phyloP scores from a whole-genome alignment of 805 yeast species.

The Wickerhamomyces subpelliculosus region DNA sequence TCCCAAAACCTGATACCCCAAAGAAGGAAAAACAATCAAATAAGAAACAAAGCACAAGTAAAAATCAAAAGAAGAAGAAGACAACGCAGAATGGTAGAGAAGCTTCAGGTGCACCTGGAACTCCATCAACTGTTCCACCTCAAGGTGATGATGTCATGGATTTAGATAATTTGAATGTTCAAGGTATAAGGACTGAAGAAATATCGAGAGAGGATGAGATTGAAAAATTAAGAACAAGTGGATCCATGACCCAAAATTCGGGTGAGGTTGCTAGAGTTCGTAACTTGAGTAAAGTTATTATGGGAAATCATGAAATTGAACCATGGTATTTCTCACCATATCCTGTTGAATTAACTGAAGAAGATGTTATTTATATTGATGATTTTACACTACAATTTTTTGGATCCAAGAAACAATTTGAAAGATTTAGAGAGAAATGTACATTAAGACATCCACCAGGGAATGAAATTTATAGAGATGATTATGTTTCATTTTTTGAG shows the following conservation, averaged over 20 bases:
- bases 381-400: conserved; percentile 87
- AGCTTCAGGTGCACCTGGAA: conserved; percentile 22
- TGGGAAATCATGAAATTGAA: conserved; percentile 89
- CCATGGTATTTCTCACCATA: conserved; percentile 99
- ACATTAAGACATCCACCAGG: conserved; percentile 97
- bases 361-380: conserved; percentile 82
- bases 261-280: conserved; percentile 87
- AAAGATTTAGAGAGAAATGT: conserved; percentile 82
- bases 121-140: conserved; percentile 10
- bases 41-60: conserved; percentile 21
- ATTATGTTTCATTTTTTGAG: conserved; percentile 89
- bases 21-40: conserved; percentile 31
- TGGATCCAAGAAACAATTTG: conserved; percentile 85
- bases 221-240: conserved; percentile 86
- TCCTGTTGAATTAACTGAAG: conserved; percentile 91
- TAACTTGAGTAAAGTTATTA: conserved; percentile 66
- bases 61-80: conserved; percentile 31
- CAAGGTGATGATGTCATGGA: conserved; percentile 63
- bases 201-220: conserved; percentile 87
- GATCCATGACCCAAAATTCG: conserved; percentile 91
- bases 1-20: conserved; percentile 55
- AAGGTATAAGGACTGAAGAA: conserved; percentile 66
- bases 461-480: conserved; percentile 92
- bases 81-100: conserved; percentile 10
- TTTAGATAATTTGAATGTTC: conserved; percentile 77